Percentiles rank a stretch among this genome's conserved stretches.
Evolutionary conservation across 345 rosid genomes (phyloP).

Genomic region (Euphorbia tirucalli): DNA sequence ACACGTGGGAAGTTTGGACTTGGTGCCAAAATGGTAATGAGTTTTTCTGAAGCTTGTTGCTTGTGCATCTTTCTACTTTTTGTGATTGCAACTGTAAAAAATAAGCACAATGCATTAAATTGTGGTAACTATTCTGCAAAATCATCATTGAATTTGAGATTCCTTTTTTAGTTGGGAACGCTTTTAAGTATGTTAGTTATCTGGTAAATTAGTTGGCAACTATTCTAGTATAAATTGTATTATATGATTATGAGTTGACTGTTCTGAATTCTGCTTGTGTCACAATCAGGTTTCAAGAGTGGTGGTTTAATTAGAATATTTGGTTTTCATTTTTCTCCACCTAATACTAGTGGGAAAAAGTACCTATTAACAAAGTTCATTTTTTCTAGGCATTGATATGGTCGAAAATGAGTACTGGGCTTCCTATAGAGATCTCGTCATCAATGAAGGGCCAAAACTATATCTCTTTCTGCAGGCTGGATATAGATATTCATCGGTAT

Average conservation of each 20-base stretch:
- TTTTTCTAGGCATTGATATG: constrained; percentile 86
- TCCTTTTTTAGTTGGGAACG: neutral
- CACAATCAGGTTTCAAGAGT: neutral
- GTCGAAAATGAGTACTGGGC: constrained; percentile 99
- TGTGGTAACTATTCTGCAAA: neutral
- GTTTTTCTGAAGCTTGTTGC: constrained; percentile 9
- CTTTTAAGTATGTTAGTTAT: neutral
- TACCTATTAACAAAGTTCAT: constrained; percentile 4
- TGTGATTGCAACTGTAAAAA: constrained; percentile 1
- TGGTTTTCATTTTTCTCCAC: constrained; percentile 12
- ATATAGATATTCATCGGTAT: constrained; percentile 92
- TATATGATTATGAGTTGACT: neutral
- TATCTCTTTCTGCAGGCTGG: constrained; percentile 82
- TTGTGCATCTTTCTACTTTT: constrained; percentile 11
- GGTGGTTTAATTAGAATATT: neutral
- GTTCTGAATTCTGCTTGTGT: constrained; percentile 1
- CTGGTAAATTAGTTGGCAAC: neutral
- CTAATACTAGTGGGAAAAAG: constrained; percentile 2
- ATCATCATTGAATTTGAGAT: no score
- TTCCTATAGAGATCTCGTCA: constrained; percentile 89
- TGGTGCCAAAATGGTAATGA: constrained; percentile 93
- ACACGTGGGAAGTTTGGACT: constrained; percentile 99
- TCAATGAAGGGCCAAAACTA: constrained; percentile 82
- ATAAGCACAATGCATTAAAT: neutral
- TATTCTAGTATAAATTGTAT: neutral